Evolutionary conservation across 2,329 filamentous ascomycete species (phyloP), one percentile per base, ranked within the genome.

Genomic region (Botrytis elliptica): DNA sequence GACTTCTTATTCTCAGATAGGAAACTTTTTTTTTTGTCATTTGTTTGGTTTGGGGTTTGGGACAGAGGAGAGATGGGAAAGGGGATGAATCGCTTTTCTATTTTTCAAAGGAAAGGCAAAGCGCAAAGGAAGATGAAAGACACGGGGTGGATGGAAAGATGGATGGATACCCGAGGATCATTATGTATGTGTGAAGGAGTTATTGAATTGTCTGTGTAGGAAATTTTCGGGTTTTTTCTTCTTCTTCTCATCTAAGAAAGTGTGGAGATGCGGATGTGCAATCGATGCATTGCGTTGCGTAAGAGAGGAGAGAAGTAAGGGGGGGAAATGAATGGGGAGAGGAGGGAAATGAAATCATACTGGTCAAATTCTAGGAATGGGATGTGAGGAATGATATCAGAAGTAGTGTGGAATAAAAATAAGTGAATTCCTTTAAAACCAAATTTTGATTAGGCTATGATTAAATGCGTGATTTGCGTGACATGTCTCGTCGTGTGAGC

Each of bases 131-230:
- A 29, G 36, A 55, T 49, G n/a, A 46, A 22, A 22, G 29, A 8
- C 33, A 29, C 18, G 20, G 29, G 44, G 57, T 65, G 70, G 64
- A 73, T 70, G 71, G 42, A 70, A 69, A 52, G 71, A 60, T 49
- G 49, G 64, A 73, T 70, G 71, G 44, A 70, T 73, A 55, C 65
- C 65, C 46, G 44, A 67, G 55, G 63, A 33, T 59, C 49, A 22
- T 55, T 33, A 66, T 57, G 49, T 59, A 22, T 67, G 49, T 57
- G 38, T 38, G 55, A 60, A 62, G 55, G 55, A 46, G 18, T 52
- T 52, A 55, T 38, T 38, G 33, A 38, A 55, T 66, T 66, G 42
- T 66, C 29, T 16, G 63, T 16, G 42, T 49, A 12, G 20, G 42
- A 33, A n/a, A 59, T 29, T 44, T 64, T 25, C 29, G 7, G 7